Conservation (phyloP, 2,329 filamentous ascomycete genomes). For the Macrophomina pseudophaseolina region DNA sequence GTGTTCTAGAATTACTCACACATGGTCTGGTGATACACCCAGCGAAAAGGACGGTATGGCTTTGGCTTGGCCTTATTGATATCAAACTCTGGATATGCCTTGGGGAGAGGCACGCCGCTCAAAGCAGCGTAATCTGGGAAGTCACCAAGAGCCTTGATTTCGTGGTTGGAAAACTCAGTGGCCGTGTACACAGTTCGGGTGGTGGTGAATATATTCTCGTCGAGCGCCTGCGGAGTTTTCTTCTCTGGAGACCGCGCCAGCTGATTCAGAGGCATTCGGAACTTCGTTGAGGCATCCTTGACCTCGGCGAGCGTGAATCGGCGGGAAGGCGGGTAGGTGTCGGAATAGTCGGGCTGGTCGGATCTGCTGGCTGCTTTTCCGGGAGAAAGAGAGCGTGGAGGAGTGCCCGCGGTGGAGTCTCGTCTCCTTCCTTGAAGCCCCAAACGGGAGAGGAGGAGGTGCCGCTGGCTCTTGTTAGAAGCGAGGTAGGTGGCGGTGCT, state of each 20-base stretch:
- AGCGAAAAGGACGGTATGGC: slow-evolving; percentile 81
- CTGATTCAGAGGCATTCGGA: slow-evolving; percentile 35
- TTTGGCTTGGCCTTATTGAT: slow-evolving; percentile 71
- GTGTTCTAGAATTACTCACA: slow-evolving; percentile 55
- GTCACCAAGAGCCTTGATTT: slow-evolving; percentile 72
- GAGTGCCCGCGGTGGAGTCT: slow-evolving; percentile 56
- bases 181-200: slow-evolving; percentile 57
- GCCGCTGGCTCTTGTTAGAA: slow-evolving; percentile 43
- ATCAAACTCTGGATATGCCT: slow-evolving; percentile 68
- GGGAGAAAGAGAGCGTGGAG: slow-evolving; percentile 59
- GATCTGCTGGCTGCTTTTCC: slow-evolving; percentile 46
- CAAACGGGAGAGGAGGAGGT: slow-evolving; percentile 48
- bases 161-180: slow-evolving; percentile 72
- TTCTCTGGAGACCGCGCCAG: slow-evolving; percentile 31
- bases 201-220: slow-evolving; percentile 36
- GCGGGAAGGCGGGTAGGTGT: slow-evolving; percentile 59
- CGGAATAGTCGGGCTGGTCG: slow-evolving; percentile 47
- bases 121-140: slow-evolving; percentile 81
- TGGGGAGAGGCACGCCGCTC: slow-evolving; percentile 74
- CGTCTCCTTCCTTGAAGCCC: slow-evolving; percentile 45
- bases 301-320: slow-evolving; percentile 52
- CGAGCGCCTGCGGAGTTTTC: slow-evolving; percentile 32
- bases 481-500: slow-evolving; percentile 37
- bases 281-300: slow-evolving; percentile 32
- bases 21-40: slow-evolving; percentile 91